Percentiles rank a stretch among this genome's conserved stretches.
Evolutionary conservation across 148 eudicot species (phyloP).

Genomic region (Selenicereus undatus): DNA sequence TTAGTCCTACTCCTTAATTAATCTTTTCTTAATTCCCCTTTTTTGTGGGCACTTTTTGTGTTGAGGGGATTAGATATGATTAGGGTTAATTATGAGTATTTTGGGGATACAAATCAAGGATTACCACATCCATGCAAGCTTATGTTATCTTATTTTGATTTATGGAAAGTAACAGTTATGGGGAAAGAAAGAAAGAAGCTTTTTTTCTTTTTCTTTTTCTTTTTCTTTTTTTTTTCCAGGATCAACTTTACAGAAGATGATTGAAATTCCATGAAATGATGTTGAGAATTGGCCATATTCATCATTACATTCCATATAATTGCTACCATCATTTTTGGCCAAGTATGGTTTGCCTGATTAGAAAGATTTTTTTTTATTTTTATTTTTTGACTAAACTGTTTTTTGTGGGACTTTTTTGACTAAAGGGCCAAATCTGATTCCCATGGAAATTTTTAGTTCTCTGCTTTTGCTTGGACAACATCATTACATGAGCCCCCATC

Average conservation of each 20-base stretch:
- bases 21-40: background rate
- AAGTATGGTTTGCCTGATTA: slow-evolving; percentile 10
- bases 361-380: background rate
- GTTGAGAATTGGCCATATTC: slow-evolving; percentile 21
- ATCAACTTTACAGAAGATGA: slow-evolving; percentile 24
- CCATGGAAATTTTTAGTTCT: slow-evolving; percentile 5
- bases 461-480: slow-evolving; percentile 22
- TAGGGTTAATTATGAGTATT: slow-evolving; percentile 10
- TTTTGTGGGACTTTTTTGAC: slow-evolving; percentile 18
- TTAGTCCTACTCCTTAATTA: background rate
- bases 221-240: no score
- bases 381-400: slow-evolving; percentile 25
- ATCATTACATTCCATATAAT: slow-evolving; percentile 23
- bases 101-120: background rate
- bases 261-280: slow-evolving; percentile 28
- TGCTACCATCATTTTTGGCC: slow-evolving; percentile 18
- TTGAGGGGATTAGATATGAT: background rate
- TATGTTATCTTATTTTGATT: slow-evolving; percentile 17
- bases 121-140: slow-evolving; percentile 12
- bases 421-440: slow-evolving; percentile 18
- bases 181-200: slow-evolving; percentile 13
- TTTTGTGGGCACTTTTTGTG: slow-evolving; percentile 12
- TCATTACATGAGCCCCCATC: slow-evolving; percentile 9
- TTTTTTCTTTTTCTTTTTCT: no score
- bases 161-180: slow-evolving; percentile 20